Conservation (phyloP, 208 protist species). For the Acanthamoeba sp. region DNA sequence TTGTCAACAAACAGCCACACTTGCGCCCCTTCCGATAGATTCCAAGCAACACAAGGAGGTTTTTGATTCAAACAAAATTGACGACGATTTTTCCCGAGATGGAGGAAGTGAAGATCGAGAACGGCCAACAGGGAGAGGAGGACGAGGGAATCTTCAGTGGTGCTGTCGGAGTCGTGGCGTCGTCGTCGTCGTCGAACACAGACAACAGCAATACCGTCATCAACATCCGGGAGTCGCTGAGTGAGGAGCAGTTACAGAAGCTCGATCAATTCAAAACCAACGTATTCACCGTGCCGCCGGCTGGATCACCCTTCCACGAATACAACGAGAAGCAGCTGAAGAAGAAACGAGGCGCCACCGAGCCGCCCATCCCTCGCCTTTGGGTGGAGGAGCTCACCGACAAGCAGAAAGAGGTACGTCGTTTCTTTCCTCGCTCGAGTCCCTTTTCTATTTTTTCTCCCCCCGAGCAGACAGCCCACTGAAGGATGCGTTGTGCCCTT, state of each 20-base stretch:
- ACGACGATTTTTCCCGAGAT: too few relatives aligned
- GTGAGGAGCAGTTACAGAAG: not conserved
- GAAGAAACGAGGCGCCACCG: not conserved
- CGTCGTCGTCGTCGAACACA: not conserved
- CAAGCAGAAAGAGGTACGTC: not conserved
- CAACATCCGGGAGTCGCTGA: not conserved
- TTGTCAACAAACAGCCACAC: too few relatives aligned
- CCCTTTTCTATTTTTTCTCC: not conserved
- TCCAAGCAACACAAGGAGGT: too few relatives aligned
- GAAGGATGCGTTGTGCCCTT: not conserved
- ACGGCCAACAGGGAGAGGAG: not conserved
- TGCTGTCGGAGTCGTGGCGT: not conserved
- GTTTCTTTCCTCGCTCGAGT: not conserved
- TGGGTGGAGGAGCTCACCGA: constrained; percentile 18
- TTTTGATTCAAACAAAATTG: too few relatives aligned
- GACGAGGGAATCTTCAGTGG: not conserved
- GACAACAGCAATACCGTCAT: not conserved
- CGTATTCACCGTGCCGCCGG: not conserved
- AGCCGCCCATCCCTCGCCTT: not conserved
- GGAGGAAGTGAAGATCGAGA: not conserved
- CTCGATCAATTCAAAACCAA: not conserved
- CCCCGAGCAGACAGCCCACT: too few relatives aligned
- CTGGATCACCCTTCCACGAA: not conserved
- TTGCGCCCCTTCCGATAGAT: too few relatives aligned
- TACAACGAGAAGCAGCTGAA: constrained; percentile 4